Conservation (phyloP, 768 basidiomycete species). For the Boletellus emodensis region DNA sequence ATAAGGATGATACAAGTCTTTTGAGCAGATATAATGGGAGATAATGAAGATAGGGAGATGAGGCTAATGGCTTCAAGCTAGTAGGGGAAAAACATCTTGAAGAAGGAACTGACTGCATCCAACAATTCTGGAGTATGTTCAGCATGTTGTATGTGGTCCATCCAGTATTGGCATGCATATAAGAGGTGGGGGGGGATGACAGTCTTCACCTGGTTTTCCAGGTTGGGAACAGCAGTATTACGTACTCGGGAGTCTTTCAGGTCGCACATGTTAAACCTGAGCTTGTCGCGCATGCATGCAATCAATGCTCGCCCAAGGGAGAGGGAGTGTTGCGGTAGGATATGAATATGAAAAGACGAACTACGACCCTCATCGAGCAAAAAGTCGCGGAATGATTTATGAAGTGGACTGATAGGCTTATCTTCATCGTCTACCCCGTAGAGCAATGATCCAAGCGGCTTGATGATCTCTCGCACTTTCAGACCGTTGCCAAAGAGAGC, state of each 20-base stretch:
- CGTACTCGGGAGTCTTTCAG: neutral
- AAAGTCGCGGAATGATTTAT: neutral
- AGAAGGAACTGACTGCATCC: neutral
- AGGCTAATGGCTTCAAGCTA: constrained; percentile 1
- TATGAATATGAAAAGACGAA: neutral
- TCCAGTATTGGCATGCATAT: neutral
- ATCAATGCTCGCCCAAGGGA: neutral
- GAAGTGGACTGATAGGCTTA: too few species aligned
- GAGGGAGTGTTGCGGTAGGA: neutral
- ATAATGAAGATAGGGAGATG: neutral
- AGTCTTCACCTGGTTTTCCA: neutral
- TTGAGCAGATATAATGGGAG: neutral
- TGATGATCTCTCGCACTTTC: neutral
- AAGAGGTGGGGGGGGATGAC: neutral
- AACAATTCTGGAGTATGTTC: neutral
- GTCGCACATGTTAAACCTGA: constrained; percentile 6
- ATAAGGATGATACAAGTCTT: neutral
- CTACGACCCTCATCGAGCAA: neutral
- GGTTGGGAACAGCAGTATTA: neutral
- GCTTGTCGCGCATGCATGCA: neutral
- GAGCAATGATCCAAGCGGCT: neutral
- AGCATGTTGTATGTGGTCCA: neutral
- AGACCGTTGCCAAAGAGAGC: neutral
- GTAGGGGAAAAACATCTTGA: constrained; percentile 1
- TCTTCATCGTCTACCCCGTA: neutral